Evolutionary conservation across 108 stramenopile genomes (phyloP).

Genomic region (Nitzschia sp.): DNA sequence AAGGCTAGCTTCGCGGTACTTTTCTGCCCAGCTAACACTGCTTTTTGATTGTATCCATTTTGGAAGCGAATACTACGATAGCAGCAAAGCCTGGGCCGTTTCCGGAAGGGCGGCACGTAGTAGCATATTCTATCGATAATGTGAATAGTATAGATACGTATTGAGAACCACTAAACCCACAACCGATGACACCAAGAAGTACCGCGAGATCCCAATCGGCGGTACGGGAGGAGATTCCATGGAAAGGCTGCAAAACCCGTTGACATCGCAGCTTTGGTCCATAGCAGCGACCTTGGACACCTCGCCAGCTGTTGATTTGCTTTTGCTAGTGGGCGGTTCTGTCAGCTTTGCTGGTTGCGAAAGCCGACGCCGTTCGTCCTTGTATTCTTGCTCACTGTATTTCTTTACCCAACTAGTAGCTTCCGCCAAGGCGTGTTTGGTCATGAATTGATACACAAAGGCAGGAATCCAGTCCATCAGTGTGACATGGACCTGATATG

Average conservation of each 20-base stretch:
- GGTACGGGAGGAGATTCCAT: neutral
- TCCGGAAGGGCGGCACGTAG: no score
- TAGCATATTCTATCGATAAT: slow-evolving; percentile 14
- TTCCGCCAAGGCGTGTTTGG: neutral
- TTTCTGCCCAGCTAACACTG: no score
- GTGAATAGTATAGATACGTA: slow-evolving; percentile 5
- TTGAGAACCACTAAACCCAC: neutral
- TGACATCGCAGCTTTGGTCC: no score
- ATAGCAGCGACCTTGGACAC: neutral
- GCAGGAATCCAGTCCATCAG: neutral
- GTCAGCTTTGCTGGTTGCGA: no score
- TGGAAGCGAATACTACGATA: no score
- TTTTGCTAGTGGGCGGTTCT: neutral
- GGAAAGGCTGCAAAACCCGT: no score
- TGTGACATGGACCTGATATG: neutral
- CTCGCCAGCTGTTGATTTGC: neutral
- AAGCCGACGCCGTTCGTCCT: neutral
- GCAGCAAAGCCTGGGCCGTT: no score
- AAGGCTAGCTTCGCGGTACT: no score
- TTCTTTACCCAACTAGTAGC: slow-evolving; percentile 2
- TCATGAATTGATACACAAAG: neutral
- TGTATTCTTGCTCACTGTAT: neutral
- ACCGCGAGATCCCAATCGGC: slow-evolving; percentile 1
- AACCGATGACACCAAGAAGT: slow-evolving; percentile 1
- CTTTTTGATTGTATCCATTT: no score